phyloP scores from a whole-genome alignment of 495 filamentous ascomycete genomes.

The Neurospora sublineolata region DNA sequence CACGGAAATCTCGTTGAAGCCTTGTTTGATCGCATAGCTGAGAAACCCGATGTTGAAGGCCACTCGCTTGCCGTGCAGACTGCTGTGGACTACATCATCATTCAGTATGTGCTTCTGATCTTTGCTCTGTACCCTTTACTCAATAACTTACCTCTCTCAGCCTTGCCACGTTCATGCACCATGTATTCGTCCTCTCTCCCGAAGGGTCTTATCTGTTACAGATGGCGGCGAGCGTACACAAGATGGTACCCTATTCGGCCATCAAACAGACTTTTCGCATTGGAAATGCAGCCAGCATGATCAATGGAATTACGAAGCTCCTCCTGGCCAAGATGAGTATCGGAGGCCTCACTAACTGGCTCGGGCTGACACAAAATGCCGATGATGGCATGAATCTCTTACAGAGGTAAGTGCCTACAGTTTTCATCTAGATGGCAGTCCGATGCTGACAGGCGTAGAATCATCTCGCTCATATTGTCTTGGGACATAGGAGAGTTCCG shows the following conservation, averaged over 20 bases:
- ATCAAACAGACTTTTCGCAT: slow-evolving; percentile 51
- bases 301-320: slow-evolving; percentile 51
- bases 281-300: slow-evolving; percentile 59
- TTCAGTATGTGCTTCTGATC: slow-evolving; percentile 33
- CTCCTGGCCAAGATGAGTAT: slow-evolving; percentile 54
- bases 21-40: slow-evolving; percentile 41
- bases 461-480: slow-evolving; percentile 48
- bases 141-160: slow-evolving; percentile 19
- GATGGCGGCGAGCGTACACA: slow-evolving; percentile 45
- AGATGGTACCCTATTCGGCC: slow-evolving; percentile 47
- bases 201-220: slow-evolving; percentile 52
- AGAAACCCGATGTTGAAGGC: slow-evolving; percentile 43
- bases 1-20: slow-evolving; percentile 48
- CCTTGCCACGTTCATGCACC: slow-evolving; percentile 52
- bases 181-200: slow-evolving; percentile 49
- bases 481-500: slow-evolving; percentile 51
- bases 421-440: neutral
- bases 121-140: neutral
- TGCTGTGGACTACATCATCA: slow-evolving; percentile 44
- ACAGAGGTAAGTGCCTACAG: slow-evolving; percentile 38
- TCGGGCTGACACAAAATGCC: slow-evolving; percentile 45
- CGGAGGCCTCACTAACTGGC: slow-evolving; percentile 52
- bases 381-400: slow-evolving; percentile 61
- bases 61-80: slow-evolving; percentile 44
- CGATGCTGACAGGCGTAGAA: slow-evolving; percentile 29